These are phyloP conservation scores for Naganishia liquefaciens DNA, from an alignment of 1,284 basidiomycete species.

Conservation along the genomic window DNA sequence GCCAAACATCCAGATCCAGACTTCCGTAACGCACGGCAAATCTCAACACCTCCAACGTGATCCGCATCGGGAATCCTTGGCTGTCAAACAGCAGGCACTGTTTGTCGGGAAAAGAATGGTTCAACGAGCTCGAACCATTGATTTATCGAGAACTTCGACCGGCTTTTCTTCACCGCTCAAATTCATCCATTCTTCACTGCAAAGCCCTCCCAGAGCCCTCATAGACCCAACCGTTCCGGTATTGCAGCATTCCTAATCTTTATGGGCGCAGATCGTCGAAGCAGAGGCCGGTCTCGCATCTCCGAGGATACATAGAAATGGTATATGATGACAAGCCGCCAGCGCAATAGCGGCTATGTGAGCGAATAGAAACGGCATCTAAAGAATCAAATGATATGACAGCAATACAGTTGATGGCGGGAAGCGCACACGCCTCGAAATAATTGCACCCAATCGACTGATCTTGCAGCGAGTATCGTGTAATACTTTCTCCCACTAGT, in stretches of 20 bases:
- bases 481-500: neutral
- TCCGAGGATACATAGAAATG: neutral
- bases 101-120: too few relatives aligned
- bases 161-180: slow-evolving; percentile 13
- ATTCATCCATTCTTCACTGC: neutral
- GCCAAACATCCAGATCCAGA: too few relatives aligned
- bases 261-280: too few relatives aligned
- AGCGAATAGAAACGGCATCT: neutral
- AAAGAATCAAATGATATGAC: neutral
- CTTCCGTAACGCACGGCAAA: too few relatives aligned
- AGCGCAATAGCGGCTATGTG: neutral
- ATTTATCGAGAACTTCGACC: slow-evolving; percentile 1
- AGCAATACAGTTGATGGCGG: slow-evolving; percentile 16
- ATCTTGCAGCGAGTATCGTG: neutral
- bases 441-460: neutral
- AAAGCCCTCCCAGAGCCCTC: neutral
- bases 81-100: too few relatives aligned
- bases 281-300: too few relatives aligned
- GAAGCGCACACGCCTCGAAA: neutral
- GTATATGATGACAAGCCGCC: neutral
- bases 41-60: too few relatives aligned
- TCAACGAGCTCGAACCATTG: slow-evolving; percentile 4
- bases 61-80: too few relatives aligned
- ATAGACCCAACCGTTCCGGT: neutral
- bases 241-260: neutral